A percentile compares a stretch with the other conserved stretches of the same genome.
Conservation (phyloP, 2,329 filamentous ascomycete species). For the Coniochaeta pulveracea region DNA sequence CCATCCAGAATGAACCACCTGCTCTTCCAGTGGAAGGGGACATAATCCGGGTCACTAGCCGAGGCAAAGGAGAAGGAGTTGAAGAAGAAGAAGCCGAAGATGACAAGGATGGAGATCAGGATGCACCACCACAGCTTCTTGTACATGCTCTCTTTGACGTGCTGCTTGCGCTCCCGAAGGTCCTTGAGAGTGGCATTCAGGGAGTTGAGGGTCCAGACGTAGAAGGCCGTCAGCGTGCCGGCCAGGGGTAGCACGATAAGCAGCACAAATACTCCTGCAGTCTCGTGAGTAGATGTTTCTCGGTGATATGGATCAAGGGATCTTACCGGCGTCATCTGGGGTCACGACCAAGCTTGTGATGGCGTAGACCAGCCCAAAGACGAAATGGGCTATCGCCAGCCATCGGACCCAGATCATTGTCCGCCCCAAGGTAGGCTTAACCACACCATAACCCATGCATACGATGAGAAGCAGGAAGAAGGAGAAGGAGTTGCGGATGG, state of each 20-base stretch:
- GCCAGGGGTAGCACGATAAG: constrained; percentile 89
- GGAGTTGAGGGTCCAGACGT: constrained; percentile 97
- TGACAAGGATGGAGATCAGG: constrained; percentile 80
- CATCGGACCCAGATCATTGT: constrained; percentile 92
- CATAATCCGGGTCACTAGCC: constrained; percentile 73
- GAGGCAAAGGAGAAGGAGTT: constrained; percentile 94
- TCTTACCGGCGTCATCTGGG: constrained; percentile 66
- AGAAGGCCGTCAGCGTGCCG: constrained; percentile 88
- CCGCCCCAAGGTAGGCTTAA: constrained; percentile 82
- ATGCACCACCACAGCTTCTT: constrained; percentile 99
- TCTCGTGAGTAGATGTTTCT: constrained; percentile 9
- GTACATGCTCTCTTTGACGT: constrained; percentile 91
- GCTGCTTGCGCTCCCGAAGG: constrained; percentile 86
- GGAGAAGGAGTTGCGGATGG: constrained; percentile 90
- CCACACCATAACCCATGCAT: constrained; percentile 98
- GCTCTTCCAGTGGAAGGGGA: constrained; percentile 94
- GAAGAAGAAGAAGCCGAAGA: constrained; percentile 97
- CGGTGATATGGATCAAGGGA: neutral
- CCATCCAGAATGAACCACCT: constrained; percentile 96
- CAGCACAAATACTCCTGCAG: constrained; percentile 68
- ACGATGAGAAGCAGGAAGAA: constrained; percentile 97
- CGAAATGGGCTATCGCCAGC: constrained; percentile 83
- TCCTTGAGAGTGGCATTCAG: constrained; percentile 93
- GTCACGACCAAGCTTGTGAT: constrained; percentile 81
- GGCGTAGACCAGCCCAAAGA: constrained; percentile 90